Percentiles rank a stretch among this genome's conserved stretches.
These are phyloP conservation scores for Rhododendron henanense DNA, from an alignment of 148 eudicot species.

Conservation along the genomic window DNA sequence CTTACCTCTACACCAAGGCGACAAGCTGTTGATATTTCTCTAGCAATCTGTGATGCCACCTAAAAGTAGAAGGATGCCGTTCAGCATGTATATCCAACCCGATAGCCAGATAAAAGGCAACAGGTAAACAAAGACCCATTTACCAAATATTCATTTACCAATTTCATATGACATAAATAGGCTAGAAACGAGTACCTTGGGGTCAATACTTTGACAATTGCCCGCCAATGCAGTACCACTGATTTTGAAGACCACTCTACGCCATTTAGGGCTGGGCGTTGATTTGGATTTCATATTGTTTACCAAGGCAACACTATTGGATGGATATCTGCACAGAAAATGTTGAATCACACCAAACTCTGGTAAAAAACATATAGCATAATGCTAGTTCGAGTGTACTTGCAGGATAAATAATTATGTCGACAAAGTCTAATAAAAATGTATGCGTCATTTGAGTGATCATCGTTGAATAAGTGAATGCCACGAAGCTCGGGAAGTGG, in stretches of 20 bases:
- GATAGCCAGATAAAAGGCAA: neutral
- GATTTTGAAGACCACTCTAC: slow-evolving; percentile 92
- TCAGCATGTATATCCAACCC: neutral
- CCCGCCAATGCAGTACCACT: slow-evolving; percentile 92
- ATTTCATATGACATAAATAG: neutral
- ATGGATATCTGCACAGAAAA: slow-evolving; percentile 7
- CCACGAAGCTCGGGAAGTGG: neutral
- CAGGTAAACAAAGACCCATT: neutral
- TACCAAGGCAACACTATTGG: slow-evolving; percentile 6
- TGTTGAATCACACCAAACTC: neutral
- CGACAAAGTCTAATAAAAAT: neutral
- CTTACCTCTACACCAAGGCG: slow-evolving; percentile 85
- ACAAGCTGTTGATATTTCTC: slow-evolving; percentile 78
- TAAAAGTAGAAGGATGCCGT: slow-evolving; percentile 17
- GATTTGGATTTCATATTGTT: slow-evolving; percentile 58
- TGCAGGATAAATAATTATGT: neutral
- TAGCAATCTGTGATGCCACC: slow-evolving; percentile 88
- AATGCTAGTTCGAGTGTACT: neutral
- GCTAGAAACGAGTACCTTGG: slow-evolving; percentile 53
- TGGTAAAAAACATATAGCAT: neutral
- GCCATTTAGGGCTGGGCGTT: slow-evolving; percentile 64
- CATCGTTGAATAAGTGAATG: neutral
- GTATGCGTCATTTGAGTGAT: neutral
- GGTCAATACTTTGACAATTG: slow-evolving; percentile 78
- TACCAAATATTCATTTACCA: neutral